phyloP scores from a whole-genome alignment of 345 rosid genomes.

The Gossypium herbaceum region DNA sequence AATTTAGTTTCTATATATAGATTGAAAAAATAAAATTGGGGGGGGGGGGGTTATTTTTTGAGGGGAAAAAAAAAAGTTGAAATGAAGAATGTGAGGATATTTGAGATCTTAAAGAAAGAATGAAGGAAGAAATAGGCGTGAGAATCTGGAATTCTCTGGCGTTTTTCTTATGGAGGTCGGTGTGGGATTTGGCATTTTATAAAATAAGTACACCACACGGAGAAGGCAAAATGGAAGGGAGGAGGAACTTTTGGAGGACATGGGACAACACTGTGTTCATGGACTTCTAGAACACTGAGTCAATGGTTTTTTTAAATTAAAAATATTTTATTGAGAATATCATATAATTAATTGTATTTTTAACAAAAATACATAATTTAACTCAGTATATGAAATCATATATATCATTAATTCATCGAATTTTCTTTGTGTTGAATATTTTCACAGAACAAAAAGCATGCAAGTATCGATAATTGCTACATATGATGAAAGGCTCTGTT shows the following conservation, averaged over 20 bases:
- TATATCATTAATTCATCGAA: no score
- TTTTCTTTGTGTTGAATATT: no score
- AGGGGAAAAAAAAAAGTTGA: not conserved
- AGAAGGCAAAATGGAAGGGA: not conserved
- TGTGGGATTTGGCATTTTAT: not conserved
- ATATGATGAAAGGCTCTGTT: no score
- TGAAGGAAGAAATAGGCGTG: not conserved
- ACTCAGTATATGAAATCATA: no score
- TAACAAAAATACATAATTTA: no score
- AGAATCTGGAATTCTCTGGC: slow-evolving; percentile 6
- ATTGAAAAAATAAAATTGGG: not conserved
- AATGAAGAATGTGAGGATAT: not conserved
- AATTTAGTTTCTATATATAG: not conserved
- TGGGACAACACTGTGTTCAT: not conserved
- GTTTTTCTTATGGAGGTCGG: not conserved
- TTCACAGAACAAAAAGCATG: no score
- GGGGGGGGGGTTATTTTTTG: not conserved
- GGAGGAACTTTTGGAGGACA: not conserved
- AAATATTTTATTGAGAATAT: no score
- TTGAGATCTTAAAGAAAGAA: not conserved
- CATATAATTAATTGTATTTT: no score
- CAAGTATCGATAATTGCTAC: no score
- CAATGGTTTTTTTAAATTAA: not conserved
- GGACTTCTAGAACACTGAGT: not conserved
- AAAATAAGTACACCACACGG: not conserved